Conservation (phyloP, 805 yeast species). For the Lipomyces lipofer region DNA sequence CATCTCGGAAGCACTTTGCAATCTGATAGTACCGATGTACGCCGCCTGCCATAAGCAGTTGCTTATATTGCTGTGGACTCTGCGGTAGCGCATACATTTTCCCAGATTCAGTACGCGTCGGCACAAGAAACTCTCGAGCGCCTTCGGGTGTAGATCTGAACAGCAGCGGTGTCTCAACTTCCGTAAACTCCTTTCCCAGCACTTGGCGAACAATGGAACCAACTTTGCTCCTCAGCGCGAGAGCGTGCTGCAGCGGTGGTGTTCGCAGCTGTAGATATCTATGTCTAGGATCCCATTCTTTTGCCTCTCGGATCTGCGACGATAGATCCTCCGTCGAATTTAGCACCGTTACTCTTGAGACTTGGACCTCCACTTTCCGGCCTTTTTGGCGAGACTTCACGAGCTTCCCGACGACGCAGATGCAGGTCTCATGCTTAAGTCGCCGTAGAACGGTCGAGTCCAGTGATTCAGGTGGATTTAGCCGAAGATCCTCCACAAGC, state of each 20-base stretch:
- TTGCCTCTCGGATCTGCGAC: conserved; percentile 34
- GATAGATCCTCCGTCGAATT: conserved; percentile 17
- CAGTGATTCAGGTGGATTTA: neutral
- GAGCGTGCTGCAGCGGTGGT: conserved; percentile 51
- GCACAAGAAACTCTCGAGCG: conserved; percentile 92
- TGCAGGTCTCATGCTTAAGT: conserved; percentile 26
- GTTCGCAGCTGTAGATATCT: conserved; percentile 77
- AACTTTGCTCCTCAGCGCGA: conserved; percentile 58
- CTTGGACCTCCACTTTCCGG: conserved; percentile 12
- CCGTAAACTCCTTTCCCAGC: conserved; percentile 58
- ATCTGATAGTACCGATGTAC: conserved; percentile 82
- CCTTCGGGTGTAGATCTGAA: conserved; percentile 98
- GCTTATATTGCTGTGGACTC: conserved; percentile 97
- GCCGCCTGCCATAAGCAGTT: conserved; percentile 91
- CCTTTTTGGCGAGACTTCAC: conserved; percentile 10
- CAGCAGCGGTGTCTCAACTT: conserved; percentile 87
- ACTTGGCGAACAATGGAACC: conserved; percentile 49
- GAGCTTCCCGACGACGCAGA: conserved; percentile 23
- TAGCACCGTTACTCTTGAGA: conserved; percentile 8
- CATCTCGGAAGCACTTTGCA: conserved; percentile 94
- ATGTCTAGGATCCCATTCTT: conserved; percentile 72
- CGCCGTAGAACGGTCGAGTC: no score
- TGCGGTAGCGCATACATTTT: conserved; percentile 89
- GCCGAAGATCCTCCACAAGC: conserved; percentile 13
- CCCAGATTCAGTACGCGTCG: conserved; percentile 62